Evolutionary conservation across 1,284 basidiomycete genomes (phyloP), one percentile per base, ranked within the genome.

Genomic region (Trichosporon sp.): DNA sequence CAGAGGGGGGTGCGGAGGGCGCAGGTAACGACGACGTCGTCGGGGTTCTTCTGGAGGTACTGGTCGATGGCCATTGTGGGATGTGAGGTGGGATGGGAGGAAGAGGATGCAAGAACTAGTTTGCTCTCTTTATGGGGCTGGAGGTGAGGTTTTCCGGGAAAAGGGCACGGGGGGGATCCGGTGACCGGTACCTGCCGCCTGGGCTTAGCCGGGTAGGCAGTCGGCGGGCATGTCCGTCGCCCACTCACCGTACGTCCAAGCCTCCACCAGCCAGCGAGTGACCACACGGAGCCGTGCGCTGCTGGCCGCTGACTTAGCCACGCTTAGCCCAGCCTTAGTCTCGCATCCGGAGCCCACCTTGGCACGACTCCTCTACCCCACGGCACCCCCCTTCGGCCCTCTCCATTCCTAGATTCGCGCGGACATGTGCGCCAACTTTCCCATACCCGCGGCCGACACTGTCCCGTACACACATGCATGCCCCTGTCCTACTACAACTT

Each of bases 1-100:
- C 75, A 75, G 12, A 77, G 69, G 19, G 76, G 70, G 7, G 74
- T 77, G 63, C 76, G 74, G 66, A 73, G 73, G 56, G 76, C 76
- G 51, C 72, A 76, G 14, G 72, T 73, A 38, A 73, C 70, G 46
- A 73, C 72, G 64, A 73, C 72, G 59, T 63, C 59, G 59, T 63
- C 59, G 59, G 59, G 59, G 59, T 63, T 63, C 59, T 63, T 63
- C 59, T 63, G 59, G 14, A 63, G 59, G 59, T 63, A 63, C 59
- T 63, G 59, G 59, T 63, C 59, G 59, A 63, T 63, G 59, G 31
- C 59, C 59, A 63, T 63, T 32, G 59, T 63, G 59, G 14, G 31
- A 5, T 4, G 21, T 3, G n/a, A 14, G 56, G 5, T 10, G 26
- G 26, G 56, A 14, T 31, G 56, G 59, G 59, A 63, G 16, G 6